phyloP scores from a whole-genome alignment of 495 filamentous ascomycete species.

The Lepidopterella palustris region DNA sequence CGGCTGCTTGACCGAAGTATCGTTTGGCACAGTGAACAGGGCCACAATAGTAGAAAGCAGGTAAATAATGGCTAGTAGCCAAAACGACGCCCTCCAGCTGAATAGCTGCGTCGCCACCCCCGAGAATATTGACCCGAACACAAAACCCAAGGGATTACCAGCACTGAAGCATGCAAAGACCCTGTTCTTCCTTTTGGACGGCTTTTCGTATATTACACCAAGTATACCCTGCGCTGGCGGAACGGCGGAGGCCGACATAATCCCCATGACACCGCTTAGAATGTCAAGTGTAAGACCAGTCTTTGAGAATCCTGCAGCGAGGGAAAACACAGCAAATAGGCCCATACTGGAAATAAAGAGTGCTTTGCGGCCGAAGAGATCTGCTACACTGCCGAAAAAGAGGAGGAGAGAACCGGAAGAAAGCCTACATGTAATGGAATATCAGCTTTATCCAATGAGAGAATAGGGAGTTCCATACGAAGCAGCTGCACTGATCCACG shows the following conservation, averaged over 20 bases:
- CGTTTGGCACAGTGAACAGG: slow-evolving; percentile 58
- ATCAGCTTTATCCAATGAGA: neutral
- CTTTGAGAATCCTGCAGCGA: slow-evolving; percentile 56
- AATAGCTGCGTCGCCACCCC: slow-evolving; percentile 62
- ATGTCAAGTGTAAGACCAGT: slow-evolving; percentile 59
- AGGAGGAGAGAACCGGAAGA: slow-evolving; percentile 66
- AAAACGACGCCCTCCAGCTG: slow-evolving; percentile 62
- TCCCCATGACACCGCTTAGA: slow-evolving; percentile 56
- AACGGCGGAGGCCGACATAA: slow-evolving; percentile 56
- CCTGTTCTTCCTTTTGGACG: slow-evolving; percentile 58
- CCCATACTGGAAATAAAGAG: slow-evolving; percentile 63
- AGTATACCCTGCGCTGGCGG: slow-evolving; percentile 62
- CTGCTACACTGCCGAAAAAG: slow-evolving; percentile 65
- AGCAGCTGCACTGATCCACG: slow-evolving; percentile 58
- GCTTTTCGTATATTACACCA: slow-evolving; percentile 56
- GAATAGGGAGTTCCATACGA: slow-evolving; percentile 39
- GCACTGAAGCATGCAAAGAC: slow-evolving; percentile 63
- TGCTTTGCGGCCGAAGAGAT: slow-evolving; percentile 64
- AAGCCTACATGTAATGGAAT: slow-evolving; percentile 39
- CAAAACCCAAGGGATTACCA: slow-evolving; percentile 64
- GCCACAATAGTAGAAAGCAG: slow-evolving; percentile 52
- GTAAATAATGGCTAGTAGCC: slow-evolving; percentile 57
- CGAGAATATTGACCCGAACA: slow-evolving; percentile 58
- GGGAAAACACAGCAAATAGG: slow-evolving; percentile 52
- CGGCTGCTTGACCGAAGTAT: slow-evolving; percentile 43